Evolutionary conservation across 2,329 filamentous ascomycete genomes (phyloP), one percentile per base, ranked within the genome.

Genomic region (Colletotrichum eremochloae): DNA sequence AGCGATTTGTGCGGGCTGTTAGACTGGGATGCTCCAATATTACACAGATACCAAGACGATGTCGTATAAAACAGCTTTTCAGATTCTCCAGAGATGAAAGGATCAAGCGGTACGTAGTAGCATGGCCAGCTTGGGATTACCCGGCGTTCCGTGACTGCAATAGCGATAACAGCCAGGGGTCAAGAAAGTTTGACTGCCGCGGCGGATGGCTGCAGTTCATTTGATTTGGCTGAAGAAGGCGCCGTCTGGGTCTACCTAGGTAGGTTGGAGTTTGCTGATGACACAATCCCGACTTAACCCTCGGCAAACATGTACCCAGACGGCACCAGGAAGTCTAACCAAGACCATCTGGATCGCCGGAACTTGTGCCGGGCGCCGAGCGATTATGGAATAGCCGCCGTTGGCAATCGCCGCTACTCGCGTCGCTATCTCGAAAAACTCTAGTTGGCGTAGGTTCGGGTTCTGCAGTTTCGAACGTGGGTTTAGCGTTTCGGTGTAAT

Each of bases 401-500:
- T 33, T 53, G 36, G 36, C 48, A 55, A 55, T 44, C 36, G 53
- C 66, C 66, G 46, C 64, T 38, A 72, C 36, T 72, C 53, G 42
- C n/a, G 52, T 46, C 69, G 53, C 24, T 64, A 48, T 69, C 44
- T 58, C 31, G 44, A 44, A 24, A 31, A 52, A 14, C 31, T 57
- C 24, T 38, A 33, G 40, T 72, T 40, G 66, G 66, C 60, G 20
- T 63, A 61, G 60, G 29, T 57, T 58, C 44, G 64, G 69, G 48
- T 40, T 72, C 53, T 60, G 66, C 58, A 67, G 66, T 46, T 56
- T 72, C 66, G 69, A 66, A 65, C 58, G 60, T 61, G 69, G 63
- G 7, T 56, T 72, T 69, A 15, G 65, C 24, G 38, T 50, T 58
- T 72, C 55, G 48, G 46, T 58, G 57, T 40, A 60, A 64, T 72